phyloP scores from a whole-genome alignment of 345 rosid species.

The Populus deltoides region DNA sequence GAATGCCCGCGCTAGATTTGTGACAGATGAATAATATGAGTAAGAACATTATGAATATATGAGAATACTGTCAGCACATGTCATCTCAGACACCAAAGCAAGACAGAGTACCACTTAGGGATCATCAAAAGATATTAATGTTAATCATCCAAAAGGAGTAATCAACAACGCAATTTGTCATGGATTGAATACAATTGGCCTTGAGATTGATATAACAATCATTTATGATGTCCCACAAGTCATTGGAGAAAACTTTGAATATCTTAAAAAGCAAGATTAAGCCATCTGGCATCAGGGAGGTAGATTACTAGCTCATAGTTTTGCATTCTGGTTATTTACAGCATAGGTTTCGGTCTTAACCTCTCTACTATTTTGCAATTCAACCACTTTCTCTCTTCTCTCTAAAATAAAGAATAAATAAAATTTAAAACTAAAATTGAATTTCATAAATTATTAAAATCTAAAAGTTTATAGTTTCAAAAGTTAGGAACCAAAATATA shows the following conservation, averaged over 20 bases:
- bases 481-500: no score
- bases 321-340: neutral
- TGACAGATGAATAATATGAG: constrained; percentile 16
- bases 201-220: neutral
- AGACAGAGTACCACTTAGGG: neutral
- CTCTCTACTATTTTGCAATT: no score
- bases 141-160: neutral
- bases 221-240: neutral
- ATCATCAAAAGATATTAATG: neutral
- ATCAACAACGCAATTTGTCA: neutral
- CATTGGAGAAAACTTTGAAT: neutral
- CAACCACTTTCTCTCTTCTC: no score
- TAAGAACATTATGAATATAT: neutral
- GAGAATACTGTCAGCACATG: neutral
- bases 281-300: no score
- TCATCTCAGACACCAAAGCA: neutral
- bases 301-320: neutral
- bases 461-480: no score
- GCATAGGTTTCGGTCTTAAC: no score
- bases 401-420: no score
- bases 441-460: no score
- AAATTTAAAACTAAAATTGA: no score
- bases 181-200: neutral
- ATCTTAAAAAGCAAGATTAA: neutral
- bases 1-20: constrained; percentile 57